Evolutionary conservation across 1,284 basidiomycete genomes (phyloP).

Genomic region (Leccinum fallax): DNA sequence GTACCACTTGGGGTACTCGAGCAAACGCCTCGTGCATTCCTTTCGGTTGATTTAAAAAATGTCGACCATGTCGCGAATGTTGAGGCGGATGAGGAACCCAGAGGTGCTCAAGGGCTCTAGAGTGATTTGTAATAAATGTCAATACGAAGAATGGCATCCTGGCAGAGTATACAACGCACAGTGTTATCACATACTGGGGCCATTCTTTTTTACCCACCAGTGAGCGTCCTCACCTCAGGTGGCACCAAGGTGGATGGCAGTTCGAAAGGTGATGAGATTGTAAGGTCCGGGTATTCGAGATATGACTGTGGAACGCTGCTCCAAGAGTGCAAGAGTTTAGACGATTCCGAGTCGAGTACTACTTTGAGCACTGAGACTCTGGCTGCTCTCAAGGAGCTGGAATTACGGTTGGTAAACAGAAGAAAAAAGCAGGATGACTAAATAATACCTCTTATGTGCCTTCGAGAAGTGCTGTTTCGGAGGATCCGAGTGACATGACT

Average conservation of each 20-base stretch:
- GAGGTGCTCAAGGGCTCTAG: conserved; percentile 72
- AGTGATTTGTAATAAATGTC: conserved; percentile 55
- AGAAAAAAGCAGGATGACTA: too few species aligned
- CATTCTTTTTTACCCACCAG: conserved; percentile 67
- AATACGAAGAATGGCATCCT: not conserved
- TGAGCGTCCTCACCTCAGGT: conserved; percentile 65
- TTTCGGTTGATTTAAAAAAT: conserved; percentile 97
- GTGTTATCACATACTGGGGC: conserved; percentile 79
- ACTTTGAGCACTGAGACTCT: conserved; percentile 50
- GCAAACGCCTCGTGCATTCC: conserved; percentile 78
- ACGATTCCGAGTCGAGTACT: conserved; percentile 36
- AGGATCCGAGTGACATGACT: too few species aligned
- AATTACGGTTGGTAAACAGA: conserved; percentile 1
- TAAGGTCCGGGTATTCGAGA: conserved; percentile 47
- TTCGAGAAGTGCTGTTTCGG: too few species aligned
- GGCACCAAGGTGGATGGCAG: conserved; percentile 85
- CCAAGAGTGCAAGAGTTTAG: conserved; percentile 57
- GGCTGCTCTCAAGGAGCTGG: conserved; percentile 66
- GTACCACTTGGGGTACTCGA: conserved; percentile 79
- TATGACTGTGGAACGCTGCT: conserved; percentile 73
- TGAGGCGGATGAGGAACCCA: conserved; percentile 80
- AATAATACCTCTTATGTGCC: too few species aligned
- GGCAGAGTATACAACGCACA: conserved; percentile 43
- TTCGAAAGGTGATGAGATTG: conserved; percentile 55
- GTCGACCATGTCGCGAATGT: conserved; percentile 83